These are phyloP conservation scores for Arxiozyma slooffiae DNA, from an alignment of 1,139 yeast species.

Conservation along the genomic window DNA sequence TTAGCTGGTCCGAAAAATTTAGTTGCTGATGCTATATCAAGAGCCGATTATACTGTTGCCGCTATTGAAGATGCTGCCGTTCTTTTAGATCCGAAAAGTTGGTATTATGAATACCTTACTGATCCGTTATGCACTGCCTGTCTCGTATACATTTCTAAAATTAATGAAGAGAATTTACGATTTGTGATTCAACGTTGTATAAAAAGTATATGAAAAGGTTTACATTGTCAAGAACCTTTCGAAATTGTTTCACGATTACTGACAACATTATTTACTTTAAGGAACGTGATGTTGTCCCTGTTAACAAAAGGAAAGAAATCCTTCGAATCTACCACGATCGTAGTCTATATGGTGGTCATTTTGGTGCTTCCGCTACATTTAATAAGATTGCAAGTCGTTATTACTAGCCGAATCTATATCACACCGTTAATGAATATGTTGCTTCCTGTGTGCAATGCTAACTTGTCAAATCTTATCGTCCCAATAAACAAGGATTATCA, in stretches of 20 bases:
- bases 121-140: no score
- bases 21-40: slow-evolving; percentile 12
- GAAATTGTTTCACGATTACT: not conserved
- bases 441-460: slow-evolving; percentile 10
- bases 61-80: not conserved
- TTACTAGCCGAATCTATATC: slow-evolving; percentile 8
- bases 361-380: not conserved
- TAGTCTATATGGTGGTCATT: not conserved
- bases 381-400: not conserved
- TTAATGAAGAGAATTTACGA: no score
- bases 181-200: no score
- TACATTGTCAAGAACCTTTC: no score
- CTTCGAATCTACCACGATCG: not conserved
- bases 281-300: not conserved
- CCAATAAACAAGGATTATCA: slow-evolving; percentile 3
- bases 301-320: not conserved
- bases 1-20: no score
- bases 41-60: slow-evolving; percentile 1
- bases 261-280: not conserved
- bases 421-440: no score
- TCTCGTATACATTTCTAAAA: no score
- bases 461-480: slow-evolving; percentile 5
- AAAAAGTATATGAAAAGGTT: no score
- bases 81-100: no score
- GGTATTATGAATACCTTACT: no score